These are phyloP conservation scores for Fistulifera pelliculosa DNA, from an alignment of 108 stramenopile species.

Conservation along the genomic window DNA sequence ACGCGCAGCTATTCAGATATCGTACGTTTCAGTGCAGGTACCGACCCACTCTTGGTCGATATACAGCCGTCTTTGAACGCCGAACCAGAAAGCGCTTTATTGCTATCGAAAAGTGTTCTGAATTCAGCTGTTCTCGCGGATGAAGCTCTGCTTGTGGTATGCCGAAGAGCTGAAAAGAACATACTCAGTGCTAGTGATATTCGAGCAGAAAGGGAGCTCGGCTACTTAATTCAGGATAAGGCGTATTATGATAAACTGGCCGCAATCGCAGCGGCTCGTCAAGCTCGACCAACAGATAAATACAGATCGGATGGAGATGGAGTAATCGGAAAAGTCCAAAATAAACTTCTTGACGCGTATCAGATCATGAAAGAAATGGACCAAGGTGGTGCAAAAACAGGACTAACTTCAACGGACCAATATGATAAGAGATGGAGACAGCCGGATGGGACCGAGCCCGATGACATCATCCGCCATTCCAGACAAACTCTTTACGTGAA, in stretches of 20 bases:
- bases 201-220: constrained; percentile 53
- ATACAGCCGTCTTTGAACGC: constrained; percentile 3
- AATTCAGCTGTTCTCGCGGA: constrained; percentile 50
- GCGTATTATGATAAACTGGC: constrained; percentile 55
- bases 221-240: constrained; percentile 41
- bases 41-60: not conserved
- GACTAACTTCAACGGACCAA: constrained; percentile 19
- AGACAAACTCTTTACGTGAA: constrained; percentile 60
- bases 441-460: constrained; percentile 2
- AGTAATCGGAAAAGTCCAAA: constrained; percentile 34
- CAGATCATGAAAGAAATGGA: constrained; percentile 41
- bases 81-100: constrained; percentile 18
- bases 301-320: constrained; percentile 37
- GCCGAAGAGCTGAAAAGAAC: constrained; percentile 21
- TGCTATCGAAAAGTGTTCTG: constrained; percentile 23
- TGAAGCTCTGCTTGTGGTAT: constrained; percentile 48
- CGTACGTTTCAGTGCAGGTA: not conserved
- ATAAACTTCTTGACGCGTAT: constrained; percentile 67
- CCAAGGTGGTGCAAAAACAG: constrained; percentile 37
- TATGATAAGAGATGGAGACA: constrained; percentile 35
- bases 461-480: constrained; percentile 1
- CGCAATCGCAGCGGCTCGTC: constrained; percentile 25
- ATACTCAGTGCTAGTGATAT: constrained; percentile 26
- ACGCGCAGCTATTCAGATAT: not conserved
- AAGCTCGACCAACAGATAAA: constrained; percentile 21